Conservation (phyloP, 1,284 basidiomycete genomes). For the Marasmius fiardii region DNA sequence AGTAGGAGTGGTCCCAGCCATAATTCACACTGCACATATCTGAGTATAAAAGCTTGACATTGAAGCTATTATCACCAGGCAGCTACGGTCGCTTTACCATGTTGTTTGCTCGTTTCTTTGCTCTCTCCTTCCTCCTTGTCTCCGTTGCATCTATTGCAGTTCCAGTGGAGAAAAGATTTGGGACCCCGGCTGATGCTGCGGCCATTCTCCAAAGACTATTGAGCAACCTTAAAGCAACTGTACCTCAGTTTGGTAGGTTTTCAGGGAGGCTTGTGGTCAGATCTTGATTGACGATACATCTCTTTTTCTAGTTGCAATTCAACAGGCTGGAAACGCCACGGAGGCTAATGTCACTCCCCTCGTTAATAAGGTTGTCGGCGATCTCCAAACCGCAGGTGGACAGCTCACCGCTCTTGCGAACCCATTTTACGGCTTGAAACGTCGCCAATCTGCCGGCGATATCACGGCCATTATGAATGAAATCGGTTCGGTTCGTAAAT, state of each 20-base stretch:
- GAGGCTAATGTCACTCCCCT: not conserved
- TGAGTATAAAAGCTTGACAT: no score
- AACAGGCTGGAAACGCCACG: not conserved
- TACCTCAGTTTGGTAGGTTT: not conserved
- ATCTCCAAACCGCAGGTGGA: not conserved
- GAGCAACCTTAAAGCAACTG: not conserved
- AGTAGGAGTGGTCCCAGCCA: no score
- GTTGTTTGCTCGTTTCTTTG: slow-evolving; percentile 1
- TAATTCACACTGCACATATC: no score
- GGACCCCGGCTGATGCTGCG: not conserved
- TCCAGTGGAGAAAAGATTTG: not conserved
- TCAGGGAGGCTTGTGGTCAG: not conserved
- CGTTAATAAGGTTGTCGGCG: not conserved
- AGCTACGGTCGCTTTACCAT: not conserved
- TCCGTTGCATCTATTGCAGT: not conserved
- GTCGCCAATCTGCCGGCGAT: not conserved
- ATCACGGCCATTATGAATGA: not conserved
- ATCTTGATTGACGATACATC: not conserved
- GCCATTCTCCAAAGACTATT: not conserved
- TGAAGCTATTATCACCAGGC: not conserved
- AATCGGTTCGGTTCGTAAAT: not conserved
- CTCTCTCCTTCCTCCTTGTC: not conserved
- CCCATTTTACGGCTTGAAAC: not conserved
- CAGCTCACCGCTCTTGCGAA: not conserved
- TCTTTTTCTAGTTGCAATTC: not conserved